These are phyloP conservation scores for Apiospora arundinis DNA, from an alignment of 2,329 filamentous ascomycete genomes.

Conservation along the genomic window DNA sequence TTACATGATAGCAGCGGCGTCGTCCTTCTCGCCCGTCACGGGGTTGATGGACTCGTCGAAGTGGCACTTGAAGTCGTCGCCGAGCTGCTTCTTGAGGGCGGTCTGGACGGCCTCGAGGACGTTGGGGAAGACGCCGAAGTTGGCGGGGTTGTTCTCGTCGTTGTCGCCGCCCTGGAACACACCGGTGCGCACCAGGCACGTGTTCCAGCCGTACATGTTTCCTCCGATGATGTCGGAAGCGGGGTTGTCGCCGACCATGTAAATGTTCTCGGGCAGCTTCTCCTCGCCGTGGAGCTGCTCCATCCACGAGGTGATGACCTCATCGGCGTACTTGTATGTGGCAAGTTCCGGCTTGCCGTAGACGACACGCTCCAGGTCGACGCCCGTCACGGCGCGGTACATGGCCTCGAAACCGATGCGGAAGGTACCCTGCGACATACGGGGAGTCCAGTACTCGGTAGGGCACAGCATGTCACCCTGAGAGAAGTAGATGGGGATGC, in stretches of 20 bases:
- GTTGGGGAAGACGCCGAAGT: constrained; percentile 77
- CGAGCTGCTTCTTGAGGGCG: constrained; percentile 72
- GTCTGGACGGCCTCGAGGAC: constrained; percentile 74
- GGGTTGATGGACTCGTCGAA: constrained; percentile 77
- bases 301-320: constrained; percentile 77
- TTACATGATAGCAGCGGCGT: constrained; percentile 36
- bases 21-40: constrained; percentile 55
- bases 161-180: constrained; percentile 80
- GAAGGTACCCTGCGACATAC: constrained; percentile 79
- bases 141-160: constrained; percentile 78
- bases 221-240: constrained; percentile 77
- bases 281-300: constrained; percentile 76
- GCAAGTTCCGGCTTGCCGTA: constrained; percentile 78
- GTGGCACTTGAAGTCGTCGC: constrained; percentile 75
- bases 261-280: constrained; percentile 70
- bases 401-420: constrained; percentile 76
- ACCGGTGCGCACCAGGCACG: constrained; percentile 77
- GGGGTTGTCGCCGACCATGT: constrained; percentile 80
- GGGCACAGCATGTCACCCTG: constrained; percentile 61
- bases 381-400: constrained; percentile 73
- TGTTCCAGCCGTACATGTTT: constrained; percentile 86
- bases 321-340: constrained; percentile 81
- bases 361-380: constrained; percentile 75
- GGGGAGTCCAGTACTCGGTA: constrained; percentile 68
- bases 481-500: constrained; percentile 75